Evolutionary conservation across 306 rosid genomes (phyloP).

Genomic region (Sindora glabra): DNA sequence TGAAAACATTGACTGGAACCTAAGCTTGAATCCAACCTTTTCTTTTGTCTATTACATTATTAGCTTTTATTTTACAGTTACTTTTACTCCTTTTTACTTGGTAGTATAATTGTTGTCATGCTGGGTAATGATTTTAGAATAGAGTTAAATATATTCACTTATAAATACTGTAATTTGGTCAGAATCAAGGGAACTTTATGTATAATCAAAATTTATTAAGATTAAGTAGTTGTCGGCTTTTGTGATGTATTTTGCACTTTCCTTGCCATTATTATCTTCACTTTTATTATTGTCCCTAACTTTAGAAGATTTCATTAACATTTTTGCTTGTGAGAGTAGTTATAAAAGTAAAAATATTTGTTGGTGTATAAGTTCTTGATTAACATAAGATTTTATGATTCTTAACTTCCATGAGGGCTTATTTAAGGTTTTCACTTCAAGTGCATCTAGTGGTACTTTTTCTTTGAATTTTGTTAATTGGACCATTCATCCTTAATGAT

Average conservation of each 20-base stretch:
- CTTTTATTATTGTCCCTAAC: neutral
- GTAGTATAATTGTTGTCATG: neutral
- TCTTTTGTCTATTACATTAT: neutral
- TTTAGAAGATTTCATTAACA: neutral
- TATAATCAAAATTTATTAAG: slow-evolving; percentile 7
- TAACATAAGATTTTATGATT: neutral
- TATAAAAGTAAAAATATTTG: neutral
- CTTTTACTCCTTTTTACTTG: neutral
- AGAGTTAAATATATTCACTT: slow-evolving; percentile 7
- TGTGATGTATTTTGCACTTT: neutral
- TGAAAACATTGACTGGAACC: slow-evolving; percentile 85
- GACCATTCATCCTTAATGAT: neutral
- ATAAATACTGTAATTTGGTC: neutral
- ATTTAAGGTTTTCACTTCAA: neutral
- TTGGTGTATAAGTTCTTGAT: neutral
- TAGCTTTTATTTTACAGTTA: neutral
- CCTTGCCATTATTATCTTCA: neutral
- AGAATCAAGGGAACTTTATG: slow-evolving; percentile 9
- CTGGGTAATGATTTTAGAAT: neutral
- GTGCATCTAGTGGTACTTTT: neutral
- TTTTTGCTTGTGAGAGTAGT: neutral
- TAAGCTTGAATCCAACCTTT: slow-evolving; percentile 61
- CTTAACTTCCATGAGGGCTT: neutral
- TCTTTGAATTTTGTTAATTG: neutral
- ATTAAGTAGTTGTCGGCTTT: neutral